Evolutionary conservation across 2,329 filamentous ascomycete genomes (phyloP).

Genomic region (Nigrospora sphaerica): DNA sequence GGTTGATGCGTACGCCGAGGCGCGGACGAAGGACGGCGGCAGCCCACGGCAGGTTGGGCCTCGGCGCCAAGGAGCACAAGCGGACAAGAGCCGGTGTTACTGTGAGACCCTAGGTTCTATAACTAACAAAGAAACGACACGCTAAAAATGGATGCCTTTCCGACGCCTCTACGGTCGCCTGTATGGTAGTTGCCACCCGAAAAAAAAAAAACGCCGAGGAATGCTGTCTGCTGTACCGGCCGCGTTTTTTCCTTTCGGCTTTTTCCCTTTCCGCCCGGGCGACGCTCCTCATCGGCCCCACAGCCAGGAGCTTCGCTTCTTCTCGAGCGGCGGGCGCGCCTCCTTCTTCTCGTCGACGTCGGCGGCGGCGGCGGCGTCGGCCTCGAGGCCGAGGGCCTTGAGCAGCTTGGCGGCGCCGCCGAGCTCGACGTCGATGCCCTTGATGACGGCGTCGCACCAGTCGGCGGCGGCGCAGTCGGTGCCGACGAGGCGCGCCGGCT

Average conservation of each 20-base stretch:
- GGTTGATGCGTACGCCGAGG: slow-evolving; percentile 8
- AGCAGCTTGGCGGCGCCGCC: slow-evolving; percentile 6
- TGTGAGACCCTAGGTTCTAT: too few relatives aligned
- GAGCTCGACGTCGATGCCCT: slow-evolving; percentile 15
- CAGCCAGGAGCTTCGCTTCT: slow-evolving; percentile 11
- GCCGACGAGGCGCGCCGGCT: slow-evolving; percentile 11
- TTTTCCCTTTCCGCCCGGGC: too few relatives aligned
- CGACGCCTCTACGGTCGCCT: too few relatives aligned
- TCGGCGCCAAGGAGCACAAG: too few relatives aligned
- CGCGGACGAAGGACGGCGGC: background rate
- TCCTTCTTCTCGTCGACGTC: slow-evolving; percentile 81
- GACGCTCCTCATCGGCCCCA: slow-evolving; percentile 15
- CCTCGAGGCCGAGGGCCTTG: slow-evolving; percentile 6
- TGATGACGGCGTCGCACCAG: slow-evolving; percentile 17
- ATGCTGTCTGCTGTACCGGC: slow-evolving; percentile 60
- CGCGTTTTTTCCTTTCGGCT: slow-evolving; percentile 6
- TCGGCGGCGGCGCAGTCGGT: slow-evolving; percentile 12
- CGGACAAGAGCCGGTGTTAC: too few relatives aligned
- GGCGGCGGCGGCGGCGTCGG: slow-evolving; percentile 64
- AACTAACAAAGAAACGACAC: too few relatives aligned
- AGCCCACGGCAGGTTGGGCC: too few relatives aligned
- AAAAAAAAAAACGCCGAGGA: too few relatives aligned
- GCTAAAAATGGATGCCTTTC: too few relatives aligned
- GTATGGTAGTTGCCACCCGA: too few relatives aligned
- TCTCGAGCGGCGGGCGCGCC: slow-evolving; percentile 17